phyloP scores from a whole-genome alignment of 2,329 filamentous ascomycete species.

The Herpotrichia juniperi region DNA sequence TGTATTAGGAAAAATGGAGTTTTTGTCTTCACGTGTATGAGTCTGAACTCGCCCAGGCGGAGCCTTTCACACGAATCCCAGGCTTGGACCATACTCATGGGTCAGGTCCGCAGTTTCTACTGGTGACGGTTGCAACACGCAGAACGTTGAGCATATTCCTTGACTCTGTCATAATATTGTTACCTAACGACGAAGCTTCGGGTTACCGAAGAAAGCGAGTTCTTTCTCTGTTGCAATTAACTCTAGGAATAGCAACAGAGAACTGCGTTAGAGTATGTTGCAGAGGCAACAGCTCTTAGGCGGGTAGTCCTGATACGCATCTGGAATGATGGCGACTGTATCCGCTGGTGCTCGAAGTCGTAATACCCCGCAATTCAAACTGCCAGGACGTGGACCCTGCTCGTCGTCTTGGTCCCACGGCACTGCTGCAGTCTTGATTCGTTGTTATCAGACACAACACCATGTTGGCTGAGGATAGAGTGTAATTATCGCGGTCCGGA shows the following conservation, averaged over 20 bases:
- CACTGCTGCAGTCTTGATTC: slow-evolving; percentile 24
- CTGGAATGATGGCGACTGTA: slow-evolving; percentile 10
- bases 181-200: slow-evolving; percentile 22
- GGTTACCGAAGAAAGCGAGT: slow-evolving; percentile 17
- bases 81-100: slow-evolving; percentile 14
- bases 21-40: slow-evolving; percentile 15
- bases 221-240: not conserved
- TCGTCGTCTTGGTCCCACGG: slow-evolving; percentile 16
- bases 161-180: slow-evolving; percentile 17
- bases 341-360: slow-evolving; percentile 5
- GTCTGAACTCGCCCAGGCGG: not conserved
- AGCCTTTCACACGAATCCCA: slow-evolving; percentile 21
- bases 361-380: slow-evolving; percentile 23
- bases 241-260: not conserved
- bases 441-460: slow-evolving; percentile 25
- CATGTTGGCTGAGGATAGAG: slow-evolving; percentile 23
- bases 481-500: slow-evolving; percentile 4
- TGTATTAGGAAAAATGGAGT: slow-evolving; percentile 26
- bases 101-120: slow-evolving; percentile 19
- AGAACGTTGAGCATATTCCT: slow-evolving; percentile 23
- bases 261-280: too few species aligned
- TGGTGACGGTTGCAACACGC: slow-evolving; percentile 23
- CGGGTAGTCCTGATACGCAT: slow-evolving; percentile 23
- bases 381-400: slow-evolving; percentile 32
- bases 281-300: not conserved